A percentile compares a stretch with the other conserved stretches of the same genome.
Conservation (phyloP, 768 basidiomycete genomes). For the Suillus decipiens region DNA sequence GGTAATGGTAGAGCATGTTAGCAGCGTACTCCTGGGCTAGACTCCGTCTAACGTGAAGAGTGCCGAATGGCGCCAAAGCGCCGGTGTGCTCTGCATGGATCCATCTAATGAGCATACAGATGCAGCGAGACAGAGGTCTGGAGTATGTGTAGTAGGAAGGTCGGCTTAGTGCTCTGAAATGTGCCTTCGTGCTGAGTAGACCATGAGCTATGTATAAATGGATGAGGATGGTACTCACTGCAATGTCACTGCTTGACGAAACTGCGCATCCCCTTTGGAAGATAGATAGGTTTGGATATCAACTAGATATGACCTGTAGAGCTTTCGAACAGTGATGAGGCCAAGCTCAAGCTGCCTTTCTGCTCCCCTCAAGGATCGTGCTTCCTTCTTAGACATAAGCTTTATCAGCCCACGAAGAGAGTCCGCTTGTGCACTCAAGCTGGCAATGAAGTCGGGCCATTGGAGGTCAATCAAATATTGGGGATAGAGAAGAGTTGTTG, state of each 20-base stretch:
- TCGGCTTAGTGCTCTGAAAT: not conserved
- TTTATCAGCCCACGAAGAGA: not conserved
- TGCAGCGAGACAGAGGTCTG: not conserved
- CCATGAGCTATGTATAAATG: not conserved
- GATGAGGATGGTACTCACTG: not conserved
- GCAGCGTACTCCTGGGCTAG: not conserved
- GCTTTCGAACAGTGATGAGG: not conserved
- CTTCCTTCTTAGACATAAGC: not conserved
- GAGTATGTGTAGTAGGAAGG: not conserved
- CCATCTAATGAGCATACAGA: not conserved
- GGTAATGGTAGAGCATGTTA: not conserved
- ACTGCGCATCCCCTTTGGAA: not conserved
- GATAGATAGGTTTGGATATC: not conserved
- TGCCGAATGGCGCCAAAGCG: no score
- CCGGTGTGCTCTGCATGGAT: not conserved
- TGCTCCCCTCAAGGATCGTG: not conserved
- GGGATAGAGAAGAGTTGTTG: no score
- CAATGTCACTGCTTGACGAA: not conserved
- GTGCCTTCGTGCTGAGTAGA: not conserved
- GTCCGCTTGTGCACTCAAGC: not conserved
- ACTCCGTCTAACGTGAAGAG: no score
- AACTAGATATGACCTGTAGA: not conserved
- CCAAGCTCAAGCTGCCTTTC: not conserved
- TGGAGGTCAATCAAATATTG: not conserved
- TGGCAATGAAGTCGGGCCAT: not conserved